Conservation (phyloP, 179 eudicot species). For the Silene vulgaris region DNA sequence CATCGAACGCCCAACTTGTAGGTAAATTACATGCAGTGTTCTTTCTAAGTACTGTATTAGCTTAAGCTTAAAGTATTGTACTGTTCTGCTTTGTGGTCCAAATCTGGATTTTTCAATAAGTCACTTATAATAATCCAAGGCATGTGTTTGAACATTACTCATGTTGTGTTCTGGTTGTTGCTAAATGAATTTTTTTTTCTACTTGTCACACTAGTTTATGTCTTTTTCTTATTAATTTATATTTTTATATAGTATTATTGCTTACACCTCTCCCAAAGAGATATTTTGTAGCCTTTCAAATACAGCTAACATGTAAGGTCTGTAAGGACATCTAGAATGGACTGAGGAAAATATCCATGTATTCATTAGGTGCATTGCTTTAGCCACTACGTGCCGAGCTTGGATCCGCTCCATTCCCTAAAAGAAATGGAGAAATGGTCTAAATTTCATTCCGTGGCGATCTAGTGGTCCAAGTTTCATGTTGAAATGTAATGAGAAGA, state of each 20-base stretch:
- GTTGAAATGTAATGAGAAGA: not conserved
- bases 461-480: not conserved
- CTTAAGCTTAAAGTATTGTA: conserved; percentile 34
- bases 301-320: conserved; percentile 1
- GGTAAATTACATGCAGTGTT: conserved; percentile 7
- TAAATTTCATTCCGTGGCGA: no score
- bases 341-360: not conserved
- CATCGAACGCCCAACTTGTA: conserved; percentile 17
- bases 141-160: conserved; percentile 8
- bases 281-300: conserved; percentile 1
- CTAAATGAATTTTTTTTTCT: conserved; percentile 1
- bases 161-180: conserved; percentile 13
- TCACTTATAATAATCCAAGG: conserved; percentile 17
- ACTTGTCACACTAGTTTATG: not conserved
- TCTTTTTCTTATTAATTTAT: not conserved
- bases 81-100: conserved; percentile 27
- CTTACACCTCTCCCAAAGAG: not conserved
- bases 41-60: conserved; percentile 12
- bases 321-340: not conserved
- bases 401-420: not conserved
- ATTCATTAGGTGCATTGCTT: not conserved
- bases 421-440: no score
- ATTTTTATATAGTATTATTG: not conserved
- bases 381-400: not conserved
- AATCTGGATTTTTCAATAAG: conserved; percentile 11